Evolutionary conservation across 768 basidiomycete genomes (phyloP), one percentile per base, ranked within the genome.

Genomic region (Xerocomus potaroensis): DNA sequence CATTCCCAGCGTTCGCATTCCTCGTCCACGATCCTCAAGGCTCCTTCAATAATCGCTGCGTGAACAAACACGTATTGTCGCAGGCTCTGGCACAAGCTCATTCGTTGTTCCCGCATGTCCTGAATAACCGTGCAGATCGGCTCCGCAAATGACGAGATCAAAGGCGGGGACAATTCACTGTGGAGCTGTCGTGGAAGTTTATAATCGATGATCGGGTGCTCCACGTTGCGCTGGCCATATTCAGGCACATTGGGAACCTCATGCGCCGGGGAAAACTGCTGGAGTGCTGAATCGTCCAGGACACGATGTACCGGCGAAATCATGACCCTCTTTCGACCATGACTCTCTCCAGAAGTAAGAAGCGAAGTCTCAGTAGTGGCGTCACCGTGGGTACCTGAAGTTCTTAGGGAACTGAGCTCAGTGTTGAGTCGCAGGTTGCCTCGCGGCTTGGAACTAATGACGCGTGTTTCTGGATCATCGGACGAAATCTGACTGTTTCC

Each of bases 61-160:
- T 96, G 90, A 30, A 92, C 88, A 66, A 94, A 97, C 16, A 94
- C 85, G 60, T 94, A 98, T 69, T 98, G 95, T 48, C 93, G 73
- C 60, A 94, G 69, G 64, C 88, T 95, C 72, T 95, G 94, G 62
- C 94, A 95, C 51, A 96, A 68, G 59, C 90, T 92, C 95, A 98
- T 98, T 44, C 95, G 75, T 69, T 97, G 94, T 65, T 94, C 84
- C 36, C 95, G 78, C 84, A 98, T 91, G 61, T 93, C 90, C 67
- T 94, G 91, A 41, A 97, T 73, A 1, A 96, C 78, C 45, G 81
- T 77, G 63, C 77, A 81, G 32, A 96, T 78, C 3, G 95, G 95
- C 38, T 91, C 85, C 26, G 77, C 74, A 51, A 84, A 81, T 29
- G 73, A 71, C 35, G 80, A 81, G 49, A 90, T 66, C 36, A 73